Conservation (phyloP, 2,329 filamentous ascomycete genomes). For the Aspergillus vadensis region DNA sequence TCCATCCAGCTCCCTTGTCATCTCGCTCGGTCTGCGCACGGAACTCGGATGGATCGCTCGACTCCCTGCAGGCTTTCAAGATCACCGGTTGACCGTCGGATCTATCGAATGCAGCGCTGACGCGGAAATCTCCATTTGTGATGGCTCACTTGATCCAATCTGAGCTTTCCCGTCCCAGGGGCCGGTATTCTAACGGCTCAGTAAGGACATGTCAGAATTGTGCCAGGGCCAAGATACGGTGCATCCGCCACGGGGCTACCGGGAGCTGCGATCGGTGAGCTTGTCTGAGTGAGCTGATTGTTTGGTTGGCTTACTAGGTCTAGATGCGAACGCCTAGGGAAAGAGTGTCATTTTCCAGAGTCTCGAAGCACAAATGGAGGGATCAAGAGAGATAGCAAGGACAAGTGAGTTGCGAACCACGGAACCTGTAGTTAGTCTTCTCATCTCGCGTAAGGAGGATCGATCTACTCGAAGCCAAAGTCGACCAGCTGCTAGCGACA, state of each 20-base stretch:
- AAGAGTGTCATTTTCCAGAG: neutral
- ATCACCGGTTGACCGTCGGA: neutral
- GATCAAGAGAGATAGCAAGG: neutral
- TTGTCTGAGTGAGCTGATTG: neutral
- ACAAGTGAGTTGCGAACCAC: neutral
- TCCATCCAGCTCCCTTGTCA: no score
- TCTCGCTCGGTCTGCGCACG: neutral
- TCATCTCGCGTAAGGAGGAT: neutral
- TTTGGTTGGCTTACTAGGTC: neutral
- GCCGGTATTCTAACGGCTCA: neutral
- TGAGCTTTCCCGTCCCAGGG: neutral
- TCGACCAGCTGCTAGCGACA: neutral
- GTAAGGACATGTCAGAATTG: constrained; percentile 1
- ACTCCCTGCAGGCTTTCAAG: neutral
- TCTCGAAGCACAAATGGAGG: neutral
- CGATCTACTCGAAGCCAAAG: neutral
- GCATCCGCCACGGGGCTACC: neutral
- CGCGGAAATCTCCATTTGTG: neutral
- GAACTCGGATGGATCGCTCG: neutral
- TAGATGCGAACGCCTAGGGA: neutral
- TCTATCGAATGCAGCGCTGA: neutral
- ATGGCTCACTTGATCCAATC: neutral
- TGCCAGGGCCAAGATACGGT: neutral
- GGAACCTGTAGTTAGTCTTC: neutral
- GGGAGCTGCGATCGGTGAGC: neutral